phyloP scores from a whole-genome alignment of 2,329 filamentous ascomycete species.

The Pyrenophora graminea region DNA sequence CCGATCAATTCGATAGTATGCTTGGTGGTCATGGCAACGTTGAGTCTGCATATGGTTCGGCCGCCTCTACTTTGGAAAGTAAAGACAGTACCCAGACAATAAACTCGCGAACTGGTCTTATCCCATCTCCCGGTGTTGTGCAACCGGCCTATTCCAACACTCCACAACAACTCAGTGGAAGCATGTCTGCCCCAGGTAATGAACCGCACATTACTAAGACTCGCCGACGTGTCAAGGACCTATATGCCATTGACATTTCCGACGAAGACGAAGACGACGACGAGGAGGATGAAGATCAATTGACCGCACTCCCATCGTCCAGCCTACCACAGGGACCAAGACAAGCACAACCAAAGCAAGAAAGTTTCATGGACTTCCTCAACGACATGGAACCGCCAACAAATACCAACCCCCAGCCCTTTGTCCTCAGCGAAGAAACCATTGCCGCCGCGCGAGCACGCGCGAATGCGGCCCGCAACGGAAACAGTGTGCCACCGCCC shows the following conservation, averaged over 20 bases:
- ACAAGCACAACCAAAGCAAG: slow-evolving; percentile 34
- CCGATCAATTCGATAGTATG: slow-evolving; percentile 67
- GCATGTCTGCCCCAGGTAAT: slow-evolving; percentile 29
- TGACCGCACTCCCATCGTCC: slow-evolving; percentile 52
- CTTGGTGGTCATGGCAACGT: slow-evolving; percentile 38
- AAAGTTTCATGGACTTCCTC: slow-evolving; percentile 75
- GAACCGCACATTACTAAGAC: slow-evolving; percentile 69
- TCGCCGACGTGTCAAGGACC: slow-evolving; percentile 78
- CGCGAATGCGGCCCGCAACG: slow-evolving; percentile 23
- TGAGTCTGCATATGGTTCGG: slow-evolving; percentile 43
- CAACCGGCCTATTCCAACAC: slow-evolving; percentile 46
- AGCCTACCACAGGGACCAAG: slow-evolving; percentile 21
- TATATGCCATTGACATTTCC: slow-evolving; percentile 81
- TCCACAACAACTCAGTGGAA: slow-evolving; percentile 42
- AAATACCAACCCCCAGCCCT: slow-evolving; percentile 37
- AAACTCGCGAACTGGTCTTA: slow-evolving; percentile 75
- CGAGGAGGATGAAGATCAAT: slow-evolving; percentile 54
- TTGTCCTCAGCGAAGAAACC: slow-evolving; percentile 38
- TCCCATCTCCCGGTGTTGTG: slow-evolving; percentile 45
- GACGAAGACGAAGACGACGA: slow-evolving; percentile 45
- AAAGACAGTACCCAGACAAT: slow-evolving; percentile 61
- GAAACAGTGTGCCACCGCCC: slow-evolving; percentile 8
- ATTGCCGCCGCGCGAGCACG: slow-evolving; percentile 42
- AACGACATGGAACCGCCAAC: slow-evolving; percentile 68
- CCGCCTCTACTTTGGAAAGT: slow-evolving; percentile 41